Evolutionary conservation across 331 rosid species (phyloP), one percentile per base, ranked within the genome.

Genomic region (Spiraea crenata): DNA sequence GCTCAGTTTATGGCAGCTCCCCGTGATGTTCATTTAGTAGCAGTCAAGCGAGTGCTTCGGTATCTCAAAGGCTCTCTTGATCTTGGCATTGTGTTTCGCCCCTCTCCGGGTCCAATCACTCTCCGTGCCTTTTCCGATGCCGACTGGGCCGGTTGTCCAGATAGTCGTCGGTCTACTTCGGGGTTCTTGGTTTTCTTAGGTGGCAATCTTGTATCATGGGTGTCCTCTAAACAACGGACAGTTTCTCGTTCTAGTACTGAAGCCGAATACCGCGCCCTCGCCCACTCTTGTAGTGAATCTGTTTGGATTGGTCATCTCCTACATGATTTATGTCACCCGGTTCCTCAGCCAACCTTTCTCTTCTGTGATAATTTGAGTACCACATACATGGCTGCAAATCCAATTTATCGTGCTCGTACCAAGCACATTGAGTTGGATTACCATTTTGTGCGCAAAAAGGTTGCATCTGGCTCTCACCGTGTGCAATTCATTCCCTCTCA

Each of bases 331-430:
- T 34, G 50, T 0, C 3, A 52, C 6, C 15, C 39, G 6, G 5
- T n/a, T 16, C 9, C 47, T 10, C 61, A 7, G 9, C 62, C 63
- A 0, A 42, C 50, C 1, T 19, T 14, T 0, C 13, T 69, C 1
- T 54, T 37, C 7, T 69, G 73, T 65, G 73, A 69, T 16, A 69
- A 69, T 17, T 7, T 39, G 5, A 54, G 63, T 37, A 63, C 50
- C 2, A 45, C 55, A 3, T 19, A 69, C 14, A 38, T 69, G 38
- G 5, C 17, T 7, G 9, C 40, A 4, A 69, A 69, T 38, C 50
- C 49, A 7, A 11, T 69, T 1, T 69, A 52, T 38, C 63, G n/a
- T n/a, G 15, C 50, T 11, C 16, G 39, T 6, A 10, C 20, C 0
- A 52, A 20, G 39, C 38, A 64, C 6, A 64, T 42, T 12, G n/a